These are phyloP conservation scores for grape (Vitis vinifera) DNA, from an alignment of 164 flowering plant species.

Conservation along the genomic window ASM3070453v1 NC_081808.1:19854001-19854500, in stretches of 20 bases:
- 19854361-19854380: constrained; percentile 65
- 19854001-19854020: neutral
- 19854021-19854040: neutral
- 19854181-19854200: constrained; percentile 54
- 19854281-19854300: constrained; percentile 73
- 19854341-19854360: constrained; percentile 36
- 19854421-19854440: neutral
- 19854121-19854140: constrained; percentile 93
- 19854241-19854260: neutral
- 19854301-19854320: constrained; percentile 71
- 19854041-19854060: too few species aligned
- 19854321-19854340: constrained; percentile 42
- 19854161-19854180: constrained; percentile 59
- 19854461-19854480: neutral
- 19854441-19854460: neutral
- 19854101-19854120: constrained; percentile 59
- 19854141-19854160: constrained; percentile 93
- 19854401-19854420: constrained; percentile 52
- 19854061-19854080: too few species aligned
- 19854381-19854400: constrained; percentile 68
- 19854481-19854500: neutral
- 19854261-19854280: constrained; percentile 72
- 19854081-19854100: neutral
- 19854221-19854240: neutral
- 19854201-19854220: constrained; percentile 1